phyloP scores from a whole-genome alignment of 352 stramenopile genomes.

The Globisporangium acanthophoron region DNA sequence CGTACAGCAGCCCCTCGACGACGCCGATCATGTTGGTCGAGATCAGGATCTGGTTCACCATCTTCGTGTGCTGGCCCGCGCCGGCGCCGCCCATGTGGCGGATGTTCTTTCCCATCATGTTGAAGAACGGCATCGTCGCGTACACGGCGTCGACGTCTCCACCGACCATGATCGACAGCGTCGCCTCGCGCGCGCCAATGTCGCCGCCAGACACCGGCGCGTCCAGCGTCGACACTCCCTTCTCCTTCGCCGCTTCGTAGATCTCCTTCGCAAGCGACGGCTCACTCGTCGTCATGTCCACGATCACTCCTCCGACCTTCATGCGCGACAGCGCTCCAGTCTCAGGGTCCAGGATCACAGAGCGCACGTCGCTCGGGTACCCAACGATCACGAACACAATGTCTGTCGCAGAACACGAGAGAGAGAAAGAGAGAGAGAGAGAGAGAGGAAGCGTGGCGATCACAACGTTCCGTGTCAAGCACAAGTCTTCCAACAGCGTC shows the following conservation, averaged over 20 bases:
- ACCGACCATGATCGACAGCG: conserved; percentile 89
- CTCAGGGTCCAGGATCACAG: conserved; percentile 64
- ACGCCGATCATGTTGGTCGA: conserved; percentile 88
- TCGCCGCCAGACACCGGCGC: conserved; percentile 86
- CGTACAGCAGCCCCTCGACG: conserved; percentile 85
- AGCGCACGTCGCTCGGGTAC: conserved; percentile 79
- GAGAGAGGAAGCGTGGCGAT: background rate
- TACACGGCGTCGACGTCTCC: conserved; percentile 82
- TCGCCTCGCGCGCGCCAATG: conserved; percentile 80
- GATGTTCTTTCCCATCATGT: conserved; percentile 87
- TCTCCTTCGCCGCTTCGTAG: conserved; percentile 60
- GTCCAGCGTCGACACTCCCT: conserved; percentile 71
- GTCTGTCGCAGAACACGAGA: conserved; percentile 30
- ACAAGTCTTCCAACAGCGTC: too few species aligned
- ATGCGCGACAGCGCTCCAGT: conserved; percentile 64
- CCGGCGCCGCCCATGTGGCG: conserved; percentile 83
- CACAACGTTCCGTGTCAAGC: too few species aligned
- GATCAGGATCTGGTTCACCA: conserved; percentile 91
- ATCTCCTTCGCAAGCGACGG: conserved; percentile 88
- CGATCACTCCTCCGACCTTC: conserved; percentile 76
- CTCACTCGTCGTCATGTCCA: conserved; percentile 90
- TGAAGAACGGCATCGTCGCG: conserved; percentile 79
- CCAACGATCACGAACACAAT: conserved; percentile 90
- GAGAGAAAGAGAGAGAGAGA: background rate
- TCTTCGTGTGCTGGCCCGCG: conserved; percentile 87